phyloP scores from a whole-genome alignment of 345 rosid species.

The Schrenkiella parvula region DNA sequence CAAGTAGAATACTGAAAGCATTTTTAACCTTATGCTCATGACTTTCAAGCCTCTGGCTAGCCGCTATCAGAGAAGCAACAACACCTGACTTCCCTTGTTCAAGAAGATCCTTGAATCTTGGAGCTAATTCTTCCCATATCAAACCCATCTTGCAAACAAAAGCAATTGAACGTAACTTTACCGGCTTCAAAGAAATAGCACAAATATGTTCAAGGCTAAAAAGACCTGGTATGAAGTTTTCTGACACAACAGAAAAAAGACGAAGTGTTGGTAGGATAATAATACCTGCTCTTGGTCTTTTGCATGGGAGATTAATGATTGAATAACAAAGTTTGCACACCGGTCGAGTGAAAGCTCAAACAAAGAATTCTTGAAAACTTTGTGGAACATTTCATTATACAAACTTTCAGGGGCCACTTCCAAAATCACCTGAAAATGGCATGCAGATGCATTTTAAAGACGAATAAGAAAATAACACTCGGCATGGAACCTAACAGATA shows the following conservation, averaged over 20 bases:
- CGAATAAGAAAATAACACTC: neutral
- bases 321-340: constrained; percentile 92
- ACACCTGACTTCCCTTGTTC: constrained; percentile 88
- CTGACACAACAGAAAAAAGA: neutral
- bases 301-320: constrained; percentile 73
- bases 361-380: constrained; percentile 67
- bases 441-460: neutral
- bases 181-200: neutral
- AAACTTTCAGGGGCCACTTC: constrained; percentile 80
- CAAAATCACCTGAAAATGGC: constrained; percentile 68
- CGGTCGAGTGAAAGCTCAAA: constrained; percentile 70
- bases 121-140: constrained; percentile 80
- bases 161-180: constrained; percentile 6
- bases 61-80: constrained; percentile 72
- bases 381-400: constrained; percentile 60
- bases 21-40: constrained; percentile 58
- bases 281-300: constrained; percentile 67
- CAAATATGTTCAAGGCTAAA: neutral
- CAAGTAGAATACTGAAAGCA: constrained; percentile 2
- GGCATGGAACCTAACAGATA: constrained; percentile 7
- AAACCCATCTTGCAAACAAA: constrained; percentile 56
- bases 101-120: constrained; percentile 69
- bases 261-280: neutral
- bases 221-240: neutral
- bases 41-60: constrained; percentile 64